A percentile compares a stretch with the other conserved stretches of the same genome.
Evolutionary conservation across 441 rosid genomes (phyloP).

Genomic region (Flueggea neowawraea): DNA sequence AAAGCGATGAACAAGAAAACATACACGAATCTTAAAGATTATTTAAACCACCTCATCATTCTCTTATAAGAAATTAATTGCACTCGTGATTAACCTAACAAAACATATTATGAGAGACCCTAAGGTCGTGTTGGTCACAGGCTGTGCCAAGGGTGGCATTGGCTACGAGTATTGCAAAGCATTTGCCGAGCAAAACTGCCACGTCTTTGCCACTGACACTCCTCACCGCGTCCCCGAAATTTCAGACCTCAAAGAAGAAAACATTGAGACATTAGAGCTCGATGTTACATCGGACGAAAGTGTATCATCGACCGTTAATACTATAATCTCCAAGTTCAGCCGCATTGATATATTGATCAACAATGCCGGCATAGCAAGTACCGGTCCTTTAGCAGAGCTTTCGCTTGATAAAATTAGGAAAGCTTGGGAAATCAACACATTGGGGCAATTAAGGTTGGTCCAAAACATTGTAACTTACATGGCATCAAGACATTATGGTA

Average conservation of each 20-base stretch:
- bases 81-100: too few species aligned
- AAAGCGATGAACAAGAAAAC: too few species aligned
- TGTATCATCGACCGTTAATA: slow-evolving; percentile 28
- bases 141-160: slow-evolving; percentile 67
- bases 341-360: slow-evolving; percentile 47
- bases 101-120: slow-evolving; percentile 25
- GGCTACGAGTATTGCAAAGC: slow-evolving; percentile 68
- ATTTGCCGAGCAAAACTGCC: slow-evolving; percentile 49
- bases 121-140: slow-evolving; percentile 56
- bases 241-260: slow-evolving; percentile 30
- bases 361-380: slow-evolving; percentile 53
- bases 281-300: slow-evolving; percentile 55
- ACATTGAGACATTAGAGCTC: slow-evolving; percentile 33
- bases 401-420: slow-evolving; percentile 33
- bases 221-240: slow-evolving; percentile 35
- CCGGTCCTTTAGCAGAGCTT: slow-evolving; percentile 54
- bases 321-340: slow-evolving; percentile 34
- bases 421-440: slow-evolving; percentile 59
- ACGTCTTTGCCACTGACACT: slow-evolving; percentile 51
- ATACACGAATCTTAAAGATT: too few species aligned
- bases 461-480: slow-evolving; percentile 64
- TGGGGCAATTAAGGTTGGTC: slow-evolving; percentile 57
- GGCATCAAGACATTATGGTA: slow-evolving; percentile 41
- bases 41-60: too few species aligned
- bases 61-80: too few species aligned